Conservation (phyloP, 83 land plant species). For the Picea abies region DNA sequence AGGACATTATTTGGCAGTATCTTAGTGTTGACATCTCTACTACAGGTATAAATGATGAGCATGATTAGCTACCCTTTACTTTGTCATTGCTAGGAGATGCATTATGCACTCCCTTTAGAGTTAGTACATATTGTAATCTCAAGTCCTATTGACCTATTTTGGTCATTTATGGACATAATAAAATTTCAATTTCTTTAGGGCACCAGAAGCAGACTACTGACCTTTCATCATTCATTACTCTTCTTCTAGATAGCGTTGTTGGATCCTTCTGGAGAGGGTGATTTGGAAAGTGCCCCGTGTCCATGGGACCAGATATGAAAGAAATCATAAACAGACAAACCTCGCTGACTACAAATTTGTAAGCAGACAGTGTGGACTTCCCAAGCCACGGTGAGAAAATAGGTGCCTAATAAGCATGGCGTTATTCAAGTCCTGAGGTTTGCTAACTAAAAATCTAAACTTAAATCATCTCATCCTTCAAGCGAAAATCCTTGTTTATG, state of each 20-base stretch:
- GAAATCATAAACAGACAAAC: background rate
- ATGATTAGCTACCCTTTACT: too few relatives aligned
- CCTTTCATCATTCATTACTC: background rate
- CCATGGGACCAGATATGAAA: background rate
- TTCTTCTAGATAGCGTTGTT: background rate
- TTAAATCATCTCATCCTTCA: too few relatives aligned
- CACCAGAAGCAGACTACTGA: background rate
- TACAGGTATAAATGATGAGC: too few relatives aligned
- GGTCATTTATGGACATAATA: background rate
- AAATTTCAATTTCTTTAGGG: background rate
- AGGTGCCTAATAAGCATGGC: too few relatives aligned
- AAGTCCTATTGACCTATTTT: background rate
- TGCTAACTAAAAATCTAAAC: too few relatives aligned
- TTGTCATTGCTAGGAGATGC: too few relatives aligned
- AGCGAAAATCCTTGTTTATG: too few relatives aligned
- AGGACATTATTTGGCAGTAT: background rate
- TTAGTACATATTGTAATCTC: background rate
- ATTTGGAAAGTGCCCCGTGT: background rate
- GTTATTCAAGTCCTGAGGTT: too few relatives aligned
- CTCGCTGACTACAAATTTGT: background rate
- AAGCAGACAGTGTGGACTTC: background rate
- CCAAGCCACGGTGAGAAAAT: too few relatives aligned
- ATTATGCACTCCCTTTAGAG: background rate
- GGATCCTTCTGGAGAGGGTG: background rate
- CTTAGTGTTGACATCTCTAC: too few relatives aligned